phyloP scores from a whole-genome alignment of 2,329 filamentous ascomycete genomes.

The Didymella pinodella region DNA sequence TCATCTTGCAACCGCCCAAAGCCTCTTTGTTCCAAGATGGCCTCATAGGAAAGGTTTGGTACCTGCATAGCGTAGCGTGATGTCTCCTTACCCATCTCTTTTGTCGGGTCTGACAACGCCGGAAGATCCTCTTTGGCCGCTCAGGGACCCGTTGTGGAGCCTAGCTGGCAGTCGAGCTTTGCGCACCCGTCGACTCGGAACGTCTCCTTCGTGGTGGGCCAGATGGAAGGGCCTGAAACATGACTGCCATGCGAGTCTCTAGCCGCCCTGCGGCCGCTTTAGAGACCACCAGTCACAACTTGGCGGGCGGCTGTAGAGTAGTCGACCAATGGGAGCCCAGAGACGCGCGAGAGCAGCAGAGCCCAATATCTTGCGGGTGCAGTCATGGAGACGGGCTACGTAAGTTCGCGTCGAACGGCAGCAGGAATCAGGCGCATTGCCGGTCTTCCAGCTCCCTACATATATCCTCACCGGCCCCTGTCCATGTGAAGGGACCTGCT shows the following conservation, averaged over 20 bases:
- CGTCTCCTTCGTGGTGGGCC: conserved; percentile 16
- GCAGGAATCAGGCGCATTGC: conserved; percentile 20
- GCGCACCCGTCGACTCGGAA: conserved; percentile 18
- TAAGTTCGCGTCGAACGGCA: conserved; percentile 26
- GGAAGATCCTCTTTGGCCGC: not conserved
- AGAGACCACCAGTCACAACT: conserved; percentile 13
- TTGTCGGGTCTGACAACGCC: not conserved
- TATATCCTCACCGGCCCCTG: conserved; percentile 21
- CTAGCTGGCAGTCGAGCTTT: conserved; percentile 1
- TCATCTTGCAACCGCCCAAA: not conserved
- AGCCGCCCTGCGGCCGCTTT: conserved; percentile 34
- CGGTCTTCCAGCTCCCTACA: conserved; percentile 17
- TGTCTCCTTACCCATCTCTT: not conserved
- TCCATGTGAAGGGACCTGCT: conserved; percentile 12
- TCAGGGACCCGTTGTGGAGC: conserved; percentile 18
- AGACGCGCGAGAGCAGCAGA: conserved; percentile 23
- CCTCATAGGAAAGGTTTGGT: not conserved
- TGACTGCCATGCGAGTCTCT: conserved; percentile 33
- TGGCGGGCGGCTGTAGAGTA: conserved; percentile 37
- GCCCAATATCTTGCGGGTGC: conserved; percentile 23
- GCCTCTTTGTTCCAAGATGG: not conserved
- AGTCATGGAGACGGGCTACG: conserved; percentile 32
- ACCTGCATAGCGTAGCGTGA: not conserved
- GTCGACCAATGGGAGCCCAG: conserved; percentile 34
- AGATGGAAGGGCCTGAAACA: conserved; percentile 12